Evolutionary conservation across 2,329 filamentous ascomycete species (phyloP).

Genomic region (Sporothrix globosa): DNA sequence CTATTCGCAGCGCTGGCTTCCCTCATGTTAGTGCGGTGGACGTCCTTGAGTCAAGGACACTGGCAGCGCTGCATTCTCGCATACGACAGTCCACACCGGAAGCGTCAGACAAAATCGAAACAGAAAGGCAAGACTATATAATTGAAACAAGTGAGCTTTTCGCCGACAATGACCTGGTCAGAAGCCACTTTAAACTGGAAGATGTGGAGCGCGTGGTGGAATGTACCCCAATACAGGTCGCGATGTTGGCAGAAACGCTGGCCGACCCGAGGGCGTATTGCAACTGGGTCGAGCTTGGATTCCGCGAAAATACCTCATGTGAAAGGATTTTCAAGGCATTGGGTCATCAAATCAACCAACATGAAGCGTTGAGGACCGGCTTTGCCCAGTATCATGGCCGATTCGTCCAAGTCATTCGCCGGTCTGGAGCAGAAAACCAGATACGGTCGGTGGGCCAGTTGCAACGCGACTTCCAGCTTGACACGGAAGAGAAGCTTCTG

Average conservation of each 20-base stretch:
- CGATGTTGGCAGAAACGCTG: conserved; percentile 78
- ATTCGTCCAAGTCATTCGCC: conserved; percentile 69
- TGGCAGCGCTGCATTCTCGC: conserved; percentile 40
- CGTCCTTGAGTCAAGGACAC: conserved; percentile 60
- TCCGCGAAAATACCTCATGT: conserved; percentile 46
- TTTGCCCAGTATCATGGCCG: conserved; percentile 62
- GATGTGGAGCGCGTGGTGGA: conserved; percentile 40
- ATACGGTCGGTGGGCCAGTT: conserved; percentile 49
- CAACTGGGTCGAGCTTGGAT: conserved; percentile 73
- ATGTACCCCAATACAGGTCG: conserved; percentile 74
- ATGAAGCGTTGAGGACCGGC: conserved; percentile 73
- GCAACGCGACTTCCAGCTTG: conserved; percentile 47
- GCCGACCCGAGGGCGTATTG: conserved; percentile 66
- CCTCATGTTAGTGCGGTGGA: conserved; percentile 57
- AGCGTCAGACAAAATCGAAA: neutral
- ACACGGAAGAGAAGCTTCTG: conserved; percentile 49
- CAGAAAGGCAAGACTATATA: neutral
- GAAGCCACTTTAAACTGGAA: neutral
- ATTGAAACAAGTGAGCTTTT: conserved; percentile 8
- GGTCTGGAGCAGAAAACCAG: conserved; percentile 48
- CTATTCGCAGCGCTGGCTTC: conserved; percentile 61
- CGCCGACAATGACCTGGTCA: conserved; percentile 33
- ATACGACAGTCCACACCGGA: conserved; percentile 29
- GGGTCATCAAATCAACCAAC: conserved; percentile 52
- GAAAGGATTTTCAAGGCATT: conserved; percentile 56